Evolutionary conservation across 805 yeast species (phyloP), one percentile per base, ranked within the genome.

Genomic region (Starmerella floricola): DNA sequence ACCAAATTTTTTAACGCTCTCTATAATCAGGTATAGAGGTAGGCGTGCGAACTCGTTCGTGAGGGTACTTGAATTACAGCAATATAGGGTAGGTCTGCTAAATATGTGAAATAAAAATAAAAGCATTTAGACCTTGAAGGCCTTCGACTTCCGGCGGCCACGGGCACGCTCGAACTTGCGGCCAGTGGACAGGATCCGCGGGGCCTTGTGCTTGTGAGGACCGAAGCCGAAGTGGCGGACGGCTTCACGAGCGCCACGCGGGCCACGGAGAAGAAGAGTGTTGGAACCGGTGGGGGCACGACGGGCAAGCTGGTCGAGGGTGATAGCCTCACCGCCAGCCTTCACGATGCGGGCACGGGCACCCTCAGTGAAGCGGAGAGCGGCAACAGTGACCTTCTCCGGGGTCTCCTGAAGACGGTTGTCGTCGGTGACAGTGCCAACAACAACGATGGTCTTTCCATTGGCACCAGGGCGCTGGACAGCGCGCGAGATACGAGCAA

Each of bases 151-250:
- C 77, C 99, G 79, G 73, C 81, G 93, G 80, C 99, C 99, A 84
- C 99, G 91, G 65, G 96, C 99, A 74, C 91, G 86, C 80, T 91
- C 98, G 80, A 91, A 91, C 77, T 91, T 91, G 81, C 97, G 91
- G 71, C 99, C 99, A 71, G 76, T 86, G 54, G 97, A 88, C 65
- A 72, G 63, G 71, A 91, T 79, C 77, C 93, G 86, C 74, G 99
- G 99, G 65, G 97, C 97, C 85, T 91, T 91, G 75, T 77, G 73
- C 79, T 85, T 85, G 93, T 91, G 98, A 66, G 99, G 99, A 76
- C 99, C 99, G 71, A 88, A 68, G 71, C 99, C 99, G 68, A 91
- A 91, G 82, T 91, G 97, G 78, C 96, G 85, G 64, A 85, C 97
- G 64, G 97, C 96, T 77, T 91, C 96, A 78, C 99, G 85, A 71